Evolutionary conservation across 2,329 filamentous ascomycete species (phyloP).

Genomic region (Stenocarpella maydis): DNA sequence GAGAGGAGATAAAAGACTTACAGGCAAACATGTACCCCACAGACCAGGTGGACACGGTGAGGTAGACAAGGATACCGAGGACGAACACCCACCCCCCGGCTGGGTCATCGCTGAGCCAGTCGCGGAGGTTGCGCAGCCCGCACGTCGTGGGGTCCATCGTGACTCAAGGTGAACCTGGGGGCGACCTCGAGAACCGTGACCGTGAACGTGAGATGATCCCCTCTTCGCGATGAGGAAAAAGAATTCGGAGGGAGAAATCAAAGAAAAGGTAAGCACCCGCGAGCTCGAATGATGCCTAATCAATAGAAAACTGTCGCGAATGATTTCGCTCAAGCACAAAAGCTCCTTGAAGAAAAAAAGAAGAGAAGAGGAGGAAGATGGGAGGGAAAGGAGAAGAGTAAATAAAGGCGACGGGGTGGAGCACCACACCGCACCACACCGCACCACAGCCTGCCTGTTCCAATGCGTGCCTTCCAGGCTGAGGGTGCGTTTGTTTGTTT

Average conservation of each 20-base stretch:
- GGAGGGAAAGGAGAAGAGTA: neutral
- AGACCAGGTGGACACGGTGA: constrained; percentile 26
- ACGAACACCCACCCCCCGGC: constrained; percentile 14
- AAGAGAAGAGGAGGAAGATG: neutral
- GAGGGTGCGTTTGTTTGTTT: too few relatives aligned
- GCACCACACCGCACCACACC: too few relatives aligned
- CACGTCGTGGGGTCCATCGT: neutral
- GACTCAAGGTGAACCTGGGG: constrained; percentile 2
- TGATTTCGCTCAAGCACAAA: constrained; percentile 1
- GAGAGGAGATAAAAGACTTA: neutral
- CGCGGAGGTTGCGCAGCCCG: neutral
- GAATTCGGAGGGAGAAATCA: constrained; percentile 2
- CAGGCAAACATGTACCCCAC: constrained; percentile 30
- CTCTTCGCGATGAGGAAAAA: constrained; percentile 4
- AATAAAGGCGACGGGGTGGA: too few relatives aligned
- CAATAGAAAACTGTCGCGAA: constrained; percentile 5
- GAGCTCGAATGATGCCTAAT: constrained; percentile 15
- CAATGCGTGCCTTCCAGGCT: too few relatives aligned
- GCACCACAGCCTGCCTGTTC: too few relatives aligned
- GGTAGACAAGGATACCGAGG: constrained; percentile 24
- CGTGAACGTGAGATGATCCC: neutral
- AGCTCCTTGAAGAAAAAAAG: constrained; percentile 7
- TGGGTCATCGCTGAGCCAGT: neutral
- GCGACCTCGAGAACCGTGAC: constrained; percentile 1
- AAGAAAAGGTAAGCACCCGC: constrained; percentile 14